Evolutionary conservation across 768 basidiomycete species (phyloP).

Genomic region (Termitomyces bulborhizus): DNA sequence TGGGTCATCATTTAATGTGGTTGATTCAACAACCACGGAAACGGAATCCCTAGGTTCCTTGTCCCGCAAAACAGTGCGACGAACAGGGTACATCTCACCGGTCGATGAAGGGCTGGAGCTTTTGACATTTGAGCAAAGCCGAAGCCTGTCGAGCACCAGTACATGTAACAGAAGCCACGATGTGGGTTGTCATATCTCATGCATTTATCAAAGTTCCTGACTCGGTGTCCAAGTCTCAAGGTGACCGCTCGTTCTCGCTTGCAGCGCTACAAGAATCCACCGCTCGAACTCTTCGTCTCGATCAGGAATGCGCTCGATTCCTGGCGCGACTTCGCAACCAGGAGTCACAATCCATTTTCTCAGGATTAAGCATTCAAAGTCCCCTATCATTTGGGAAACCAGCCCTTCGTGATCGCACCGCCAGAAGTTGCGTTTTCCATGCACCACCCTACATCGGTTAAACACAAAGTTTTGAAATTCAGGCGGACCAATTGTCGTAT

Average conservation of each 20-base stretch:
- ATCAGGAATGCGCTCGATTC: conserved; percentile 53
- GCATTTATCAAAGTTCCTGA: not conserved
- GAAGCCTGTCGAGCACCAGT: conserved; percentile 8
- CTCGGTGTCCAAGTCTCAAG: not conserved
- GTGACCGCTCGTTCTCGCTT: conserved; percentile 3
- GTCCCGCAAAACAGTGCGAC: conserved; percentile 28
- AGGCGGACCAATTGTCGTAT: not conserved
- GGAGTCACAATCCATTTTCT: not conserved
- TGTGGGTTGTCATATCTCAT: not conserved
- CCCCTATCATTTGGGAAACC: not conserved
- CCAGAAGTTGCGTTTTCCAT: not conserved
- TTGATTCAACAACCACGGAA: conserved; percentile 1
- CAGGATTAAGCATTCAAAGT: not conserved
- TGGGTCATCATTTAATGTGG: conserved; percentile 18
- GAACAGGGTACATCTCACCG: conserved; percentile 46
- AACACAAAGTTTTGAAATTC: not conserved
- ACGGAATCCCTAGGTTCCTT: not conserved
- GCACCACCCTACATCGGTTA: not conserved
- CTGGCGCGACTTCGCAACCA: conserved; percentile 36
- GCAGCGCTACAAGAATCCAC: conserved; percentile 19
- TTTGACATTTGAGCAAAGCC: conserved; percentile 37
- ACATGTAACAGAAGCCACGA: not conserved
- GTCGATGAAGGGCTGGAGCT: conserved; percentile 51
- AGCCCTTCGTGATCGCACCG: too few relatives aligned
- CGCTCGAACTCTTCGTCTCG: conserved; percentile 39